Evolutionary conservation across 257 asterid genomes (phyloP).

Genomic region (Mentha longifolia): DNA sequence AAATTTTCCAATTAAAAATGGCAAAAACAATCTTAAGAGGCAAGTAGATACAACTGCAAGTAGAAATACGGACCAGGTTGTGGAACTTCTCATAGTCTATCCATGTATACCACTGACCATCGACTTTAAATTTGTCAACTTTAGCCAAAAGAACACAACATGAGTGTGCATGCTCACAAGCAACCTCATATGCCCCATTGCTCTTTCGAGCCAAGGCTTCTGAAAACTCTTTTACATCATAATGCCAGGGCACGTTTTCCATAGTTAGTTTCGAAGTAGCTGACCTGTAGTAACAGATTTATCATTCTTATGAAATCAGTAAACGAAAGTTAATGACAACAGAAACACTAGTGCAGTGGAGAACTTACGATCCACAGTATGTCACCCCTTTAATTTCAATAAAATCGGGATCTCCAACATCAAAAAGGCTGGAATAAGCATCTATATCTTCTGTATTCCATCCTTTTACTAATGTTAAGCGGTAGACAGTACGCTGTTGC

Average conservation of each 20-base stretch:
- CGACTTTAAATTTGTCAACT: conserved; percentile 77
- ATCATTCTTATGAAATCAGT: conserved; percentile 9
- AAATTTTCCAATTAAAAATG: conserved; percentile 4
- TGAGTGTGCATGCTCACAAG: conserved; percentile 95
- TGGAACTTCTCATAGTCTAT: conserved; percentile 97
- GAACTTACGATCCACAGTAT: conserved; percentile 94
- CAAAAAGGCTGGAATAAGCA: conserved; percentile 80
- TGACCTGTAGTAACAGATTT: conserved; percentile 56
- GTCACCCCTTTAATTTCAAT: conserved; percentile 98
- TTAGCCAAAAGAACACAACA: conserved; percentile 95
- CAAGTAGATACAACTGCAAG: neutral
- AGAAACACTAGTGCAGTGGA: conserved; percentile 2
- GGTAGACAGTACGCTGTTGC: conserved; percentile 94
- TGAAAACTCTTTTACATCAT: conserved; percentile 88
- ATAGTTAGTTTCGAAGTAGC: conserved; percentile 96
- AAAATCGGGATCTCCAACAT: conserved; percentile 86
- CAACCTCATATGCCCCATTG: conserved; percentile 86
- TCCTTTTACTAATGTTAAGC: conserved; percentile 94
- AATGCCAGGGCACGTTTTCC: conserved; percentile 99
- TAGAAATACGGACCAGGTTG: conserved; percentile 62
- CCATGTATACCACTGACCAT: conserved; percentile 94
- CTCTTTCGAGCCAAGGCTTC: conserved; percentile 83
- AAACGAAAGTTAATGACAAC: neutral
- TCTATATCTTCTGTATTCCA: conserved; percentile 97
- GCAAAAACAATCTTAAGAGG: neutral